These are phyloP conservation scores for Fusarium sororula DNA, from an alignment of 2,329 filamentous ascomycete species.

Conservation along the genomic window DNA sequence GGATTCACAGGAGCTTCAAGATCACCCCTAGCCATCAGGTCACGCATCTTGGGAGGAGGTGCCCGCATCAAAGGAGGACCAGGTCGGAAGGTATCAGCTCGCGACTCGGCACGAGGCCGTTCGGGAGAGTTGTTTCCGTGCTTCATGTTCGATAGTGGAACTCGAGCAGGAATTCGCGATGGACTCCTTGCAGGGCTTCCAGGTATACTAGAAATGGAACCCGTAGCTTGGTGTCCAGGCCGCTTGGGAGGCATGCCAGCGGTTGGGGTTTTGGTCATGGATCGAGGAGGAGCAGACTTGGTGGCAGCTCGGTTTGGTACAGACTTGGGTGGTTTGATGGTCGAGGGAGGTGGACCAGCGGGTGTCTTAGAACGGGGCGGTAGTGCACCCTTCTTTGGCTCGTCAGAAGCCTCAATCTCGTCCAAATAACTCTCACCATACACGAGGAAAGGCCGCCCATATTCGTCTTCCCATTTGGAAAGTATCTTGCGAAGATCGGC, in stretches of 20 bases:
- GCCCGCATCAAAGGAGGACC: slow-evolving; percentile 67
- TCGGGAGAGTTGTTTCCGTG: slow-evolving; percentile 85
- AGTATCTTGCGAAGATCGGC: slow-evolving; percentile 84
- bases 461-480: slow-evolving; percentile 91
- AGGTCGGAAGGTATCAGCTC: slow-evolving; percentile 59
- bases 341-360: slow-evolving; percentile 63
- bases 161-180: slow-evolving; percentile 72
- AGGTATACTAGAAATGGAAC: slow-evolving; percentile 36
- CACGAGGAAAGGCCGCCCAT: slow-evolving; percentile 90
- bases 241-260: slow-evolving; percentile 48
- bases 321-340: slow-evolving; percentile 50
- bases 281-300: slow-evolving; percentile 50
- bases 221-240: slow-evolving; percentile 30
- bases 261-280: slow-evolving; percentile 65
- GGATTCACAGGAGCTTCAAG: slow-evolving; percentile 60
- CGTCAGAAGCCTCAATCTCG: slow-evolving; percentile 72
- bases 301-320: slow-evolving; percentile 39
- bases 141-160: slow-evolving; percentile 74
- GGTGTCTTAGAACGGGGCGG: slow-evolving; percentile 76
- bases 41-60: slow-evolving; percentile 92
- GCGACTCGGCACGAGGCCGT: slow-evolving; percentile 60
- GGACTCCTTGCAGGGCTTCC: slow-evolving; percentile 49
- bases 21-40: slow-evolving; percentile 66
- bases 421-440: slow-evolving; percentile 93
- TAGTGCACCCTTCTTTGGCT: slow-evolving; percentile 62